Evolutionary conservation across 257 asterid species (phyloP), one percentile per base, ranked within the genome.

Genomic region (Catharanthus roseus): DNA sequence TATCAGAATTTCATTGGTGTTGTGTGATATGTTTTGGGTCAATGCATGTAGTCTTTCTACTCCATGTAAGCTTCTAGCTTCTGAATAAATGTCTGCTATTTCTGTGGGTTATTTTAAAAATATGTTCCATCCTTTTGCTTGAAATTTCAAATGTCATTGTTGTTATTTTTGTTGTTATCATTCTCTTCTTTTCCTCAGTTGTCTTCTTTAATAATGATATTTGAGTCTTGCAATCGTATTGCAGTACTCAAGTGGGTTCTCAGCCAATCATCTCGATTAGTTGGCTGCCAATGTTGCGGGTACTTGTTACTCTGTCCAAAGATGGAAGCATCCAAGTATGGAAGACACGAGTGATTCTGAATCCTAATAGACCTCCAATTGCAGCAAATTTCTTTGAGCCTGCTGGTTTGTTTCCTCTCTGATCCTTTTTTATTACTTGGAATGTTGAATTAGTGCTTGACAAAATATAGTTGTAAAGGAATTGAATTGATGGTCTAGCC

Each of bases 211-310:
- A 74, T 65, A 71, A n/a, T 78, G 69, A 74, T 56, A 10, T 72
- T 74, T 57, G 62, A 51, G 33, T 69, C 61, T 82, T 77, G 66
- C 72, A 65, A 58, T 85, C 77, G 73, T 75, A 85, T 77, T 83
- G 81, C 85, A 95, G 99, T 68, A 95, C 97, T 6, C 99, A 95
- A 81, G 99, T 92, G 75, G 97, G 99, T 74, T 91, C 99, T 77
- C 99, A 95, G 83, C 96, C 99, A 79, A 91, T 95, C 77, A 81
- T 85, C 72, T 89, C 97, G n/a, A 88, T 95, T 77, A 77, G 95
- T 73, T 95, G 99, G 99, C 87, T 89, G 49, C 95, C 97, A 44
- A 45, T 86, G 80, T 78, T 88, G 93, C 95, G 92, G 70, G 78
- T 91, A 81, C 93, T 95, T 56, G 91, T 95, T 72, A 95, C 99